These are phyloP conservation scores for Verticillium alfalfae DNA, from an alignment of 2,329 filamentous ascomycete genomes.

Conservation along the genomic window DNA sequence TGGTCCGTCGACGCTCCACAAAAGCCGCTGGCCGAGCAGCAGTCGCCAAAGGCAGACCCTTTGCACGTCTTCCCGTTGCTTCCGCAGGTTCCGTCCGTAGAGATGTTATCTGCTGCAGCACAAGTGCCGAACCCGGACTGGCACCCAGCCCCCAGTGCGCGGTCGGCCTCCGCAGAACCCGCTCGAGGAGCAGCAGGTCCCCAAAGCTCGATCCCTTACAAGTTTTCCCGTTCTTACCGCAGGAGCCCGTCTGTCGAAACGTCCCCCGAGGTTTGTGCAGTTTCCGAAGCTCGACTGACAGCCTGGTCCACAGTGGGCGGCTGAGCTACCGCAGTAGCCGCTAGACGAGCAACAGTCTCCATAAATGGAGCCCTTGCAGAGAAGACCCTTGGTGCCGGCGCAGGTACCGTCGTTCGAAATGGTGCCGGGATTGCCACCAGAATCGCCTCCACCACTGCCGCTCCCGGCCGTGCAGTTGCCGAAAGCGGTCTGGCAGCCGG, in stretches of 20 bases:
- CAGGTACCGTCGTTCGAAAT: background rate
- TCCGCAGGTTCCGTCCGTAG: background rate
- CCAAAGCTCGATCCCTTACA: slow-evolving; percentile 1
- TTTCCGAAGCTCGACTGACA: slow-evolving; percentile 11
- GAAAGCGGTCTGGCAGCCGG: slow-evolving; percentile 9
- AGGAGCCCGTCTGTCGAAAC: background rate
- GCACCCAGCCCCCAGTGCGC: slow-evolving; percentile 11
- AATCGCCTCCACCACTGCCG: background rate
- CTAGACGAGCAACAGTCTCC: slow-evolving; percentile 11
- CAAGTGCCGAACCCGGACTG: slow-evolving; percentile 11
- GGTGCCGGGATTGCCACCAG: background rate
- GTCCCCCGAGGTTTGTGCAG: slow-evolving; percentile 1
- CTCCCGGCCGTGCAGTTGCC: slow-evolving; percentile 6
- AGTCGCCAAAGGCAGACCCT: slow-evolving; percentile 3
- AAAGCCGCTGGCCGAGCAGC: slow-evolving; percentile 12
- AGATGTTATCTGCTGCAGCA: background rate
- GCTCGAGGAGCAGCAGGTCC: slow-evolving; percentile 10
- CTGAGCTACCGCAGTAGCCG: slow-evolving; percentile 10
- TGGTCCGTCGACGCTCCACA: slow-evolving; percentile 10
- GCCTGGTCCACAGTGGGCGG: slow-evolving; percentile 10
- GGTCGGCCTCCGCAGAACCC: slow-evolving; percentile 10
- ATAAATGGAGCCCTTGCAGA: background rate
- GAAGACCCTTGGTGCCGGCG: background rate
- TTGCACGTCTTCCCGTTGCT: slow-evolving; percentile 2
- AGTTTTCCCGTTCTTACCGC: slow-evolving; percentile 1